phyloP scores from a whole-genome alignment of 148 eudicot genomes.

The Amaranthus palmeri region DNA sequence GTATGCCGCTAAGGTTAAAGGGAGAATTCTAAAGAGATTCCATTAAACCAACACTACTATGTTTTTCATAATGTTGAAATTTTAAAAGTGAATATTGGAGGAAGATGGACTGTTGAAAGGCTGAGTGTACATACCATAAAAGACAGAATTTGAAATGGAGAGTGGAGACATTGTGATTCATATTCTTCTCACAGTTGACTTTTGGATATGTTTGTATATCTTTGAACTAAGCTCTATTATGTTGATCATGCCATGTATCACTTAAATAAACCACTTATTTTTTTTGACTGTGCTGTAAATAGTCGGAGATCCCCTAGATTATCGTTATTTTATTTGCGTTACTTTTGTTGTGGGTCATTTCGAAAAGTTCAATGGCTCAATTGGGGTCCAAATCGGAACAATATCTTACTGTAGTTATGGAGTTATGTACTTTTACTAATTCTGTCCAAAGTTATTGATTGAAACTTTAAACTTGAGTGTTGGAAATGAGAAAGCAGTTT shows the following conservation, averaged over 20 bases:
- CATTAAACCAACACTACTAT: too few species aligned
- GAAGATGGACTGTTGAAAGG: too few species aligned
- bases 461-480: background rate
- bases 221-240: too few species aligned
- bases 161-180: too few species aligned
- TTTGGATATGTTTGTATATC: too few species aligned
- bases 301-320: background rate
- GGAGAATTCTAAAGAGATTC: too few species aligned
- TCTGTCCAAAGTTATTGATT: background rate
- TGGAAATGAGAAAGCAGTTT: background rate
- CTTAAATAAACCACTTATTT: background rate
- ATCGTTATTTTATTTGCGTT: background rate
- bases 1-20: too few species aligned
- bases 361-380: background rate
- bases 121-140: too few species aligned
- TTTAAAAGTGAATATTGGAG: too few species aligned
- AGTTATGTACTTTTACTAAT: background rate
- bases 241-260: background rate
- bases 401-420: background rate
- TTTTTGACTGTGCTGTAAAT: background rate
- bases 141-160: too few species aligned
- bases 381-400: background rate
- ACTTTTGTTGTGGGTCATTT: background rate
- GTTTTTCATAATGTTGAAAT: too few species aligned
- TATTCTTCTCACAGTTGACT: too few species aligned